Percentiles rank a stretch among this genome's conserved stretches.
Evolutionary conservation across 805 yeast species (phyloP).

Genomic region (Ogataea trehalophila): DNA sequence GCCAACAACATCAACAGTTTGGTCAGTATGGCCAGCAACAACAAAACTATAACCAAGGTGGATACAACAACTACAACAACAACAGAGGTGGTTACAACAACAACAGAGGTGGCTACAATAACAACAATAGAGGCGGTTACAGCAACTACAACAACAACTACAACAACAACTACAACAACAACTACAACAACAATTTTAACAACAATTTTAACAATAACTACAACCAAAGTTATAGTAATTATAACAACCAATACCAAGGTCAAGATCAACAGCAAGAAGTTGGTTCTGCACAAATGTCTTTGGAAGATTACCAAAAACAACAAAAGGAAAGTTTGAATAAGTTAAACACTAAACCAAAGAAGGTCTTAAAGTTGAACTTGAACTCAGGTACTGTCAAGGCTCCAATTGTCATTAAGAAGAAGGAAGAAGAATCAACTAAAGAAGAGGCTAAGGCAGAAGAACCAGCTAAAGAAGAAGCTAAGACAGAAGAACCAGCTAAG

Average conservation of each 20-base stretch:
- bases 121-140: conserved; percentile 21
- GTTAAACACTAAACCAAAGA: conserved; percentile 52
- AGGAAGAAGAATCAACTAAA: conserved; percentile 34
- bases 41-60: conserved; percentile 17
- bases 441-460: conserved; percentile 28
- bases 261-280: conserved; percentile 11
- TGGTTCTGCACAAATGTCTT: conserved; percentile 51
- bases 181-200: conserved; percentile 19
- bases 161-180: conserved; percentile 25
- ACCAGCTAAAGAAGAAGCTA: conserved; percentile 23
- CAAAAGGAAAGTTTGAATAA: conserved; percentile 40
- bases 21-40: conserved; percentile 12
- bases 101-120: conserved; percentile 15
- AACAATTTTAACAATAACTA: conserved; percentile 22
- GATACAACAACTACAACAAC: conserved; percentile 18
- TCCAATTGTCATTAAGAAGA: conserved; percentile 32
- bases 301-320: conserved; percentile 79
- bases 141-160: conserved; percentile 20
- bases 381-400: conserved; percentile 49
- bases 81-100: conserved; percentile 23
- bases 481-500: conserved; percentile 16
- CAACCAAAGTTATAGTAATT: conserved; percentile 14
- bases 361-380: conserved; percentile 59
- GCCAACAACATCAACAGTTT: conserved; percentile 28
- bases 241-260: conserved; percentile 13